Evolutionary conservation across 768 basidiomycete species (phyloP).

Genomic region (Auricularia sp.): DNA sequence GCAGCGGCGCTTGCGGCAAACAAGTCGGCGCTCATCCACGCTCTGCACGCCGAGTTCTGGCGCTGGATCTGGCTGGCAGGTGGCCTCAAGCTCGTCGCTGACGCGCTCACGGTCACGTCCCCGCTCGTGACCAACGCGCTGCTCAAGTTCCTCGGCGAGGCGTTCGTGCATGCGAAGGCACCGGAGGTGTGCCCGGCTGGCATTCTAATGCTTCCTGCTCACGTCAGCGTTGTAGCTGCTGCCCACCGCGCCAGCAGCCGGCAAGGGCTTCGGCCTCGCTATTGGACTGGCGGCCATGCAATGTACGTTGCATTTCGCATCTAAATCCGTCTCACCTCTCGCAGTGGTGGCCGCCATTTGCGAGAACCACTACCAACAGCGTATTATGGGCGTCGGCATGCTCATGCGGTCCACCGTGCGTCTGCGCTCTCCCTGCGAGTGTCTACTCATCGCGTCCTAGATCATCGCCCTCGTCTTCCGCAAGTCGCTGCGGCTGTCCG

Average conservation of each 20-base stretch:
- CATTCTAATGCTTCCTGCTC: no score
- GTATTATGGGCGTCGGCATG: neutral
- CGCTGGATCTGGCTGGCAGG: slow-evolving; percentile 38
- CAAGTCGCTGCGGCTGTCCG: slow-evolving; percentile 59
- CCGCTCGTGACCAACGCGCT: slow-evolving; percentile 53
- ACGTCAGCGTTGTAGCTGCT: neutral
- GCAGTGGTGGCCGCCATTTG: neutral
- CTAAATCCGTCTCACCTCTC: neutral
- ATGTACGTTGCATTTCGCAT: neutral
- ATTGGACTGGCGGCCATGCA: neutral
- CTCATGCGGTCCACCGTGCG: neutral
- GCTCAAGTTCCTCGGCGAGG: slow-evolving; percentile 45
- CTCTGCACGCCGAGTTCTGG: slow-evolving; percentile 37
- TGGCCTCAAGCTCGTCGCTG: slow-evolving; percentile 32
- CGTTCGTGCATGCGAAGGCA: slow-evolving; percentile 22
- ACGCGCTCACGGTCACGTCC: slow-evolving; percentile 42
- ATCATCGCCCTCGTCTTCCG: slow-evolving; percentile 43
- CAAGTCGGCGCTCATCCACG: slow-evolving; percentile 25
- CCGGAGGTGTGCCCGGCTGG: neutral
- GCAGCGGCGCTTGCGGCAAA: no score
- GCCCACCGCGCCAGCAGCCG: neutral
- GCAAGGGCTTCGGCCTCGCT: neutral
- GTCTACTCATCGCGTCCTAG: slow-evolving; percentile 7
- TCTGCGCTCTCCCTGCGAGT: neutral
- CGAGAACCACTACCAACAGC: neutral